These are phyloP conservation scores for Yarrowia bubula DNA, from an alignment of 805 yeast species.

Conservation along the genomic window DNA sequence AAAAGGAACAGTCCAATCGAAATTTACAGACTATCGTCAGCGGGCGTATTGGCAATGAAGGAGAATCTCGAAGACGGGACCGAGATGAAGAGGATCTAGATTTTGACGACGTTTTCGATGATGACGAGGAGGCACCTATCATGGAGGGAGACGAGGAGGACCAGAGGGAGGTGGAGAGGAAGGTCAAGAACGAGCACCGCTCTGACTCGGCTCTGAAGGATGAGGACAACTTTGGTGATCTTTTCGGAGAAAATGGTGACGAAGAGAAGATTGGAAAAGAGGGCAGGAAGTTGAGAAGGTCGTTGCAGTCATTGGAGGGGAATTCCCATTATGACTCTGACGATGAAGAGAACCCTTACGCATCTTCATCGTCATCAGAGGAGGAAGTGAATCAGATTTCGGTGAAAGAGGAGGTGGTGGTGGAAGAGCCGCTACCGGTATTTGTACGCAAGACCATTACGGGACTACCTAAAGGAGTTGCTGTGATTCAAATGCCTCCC, in stretches of 20 bases:
- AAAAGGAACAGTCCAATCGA: conserved; percentile 46
- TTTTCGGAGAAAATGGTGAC: conserved; percentile 46
- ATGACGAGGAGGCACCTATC: conserved; percentile 98
- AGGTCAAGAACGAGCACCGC: conserved; percentile 41
- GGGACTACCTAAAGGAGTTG: conserved; percentile 51
- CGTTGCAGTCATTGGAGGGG: conserved; percentile 79
- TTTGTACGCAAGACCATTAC: conserved; percentile 41
- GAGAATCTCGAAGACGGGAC: conserved; percentile 48
- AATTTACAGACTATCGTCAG: conserved; percentile 52
- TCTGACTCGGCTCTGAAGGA: conserved; percentile 75
- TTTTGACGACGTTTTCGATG: conserved; percentile 95
- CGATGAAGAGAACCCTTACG: conserved; percentile 72
- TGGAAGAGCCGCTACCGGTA: conserved; percentile 40
- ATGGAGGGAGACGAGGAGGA: conserved; percentile 96
- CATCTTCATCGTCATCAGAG: conserved; percentile 59
- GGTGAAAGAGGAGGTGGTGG: conserved; percentile 30
- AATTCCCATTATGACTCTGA: conserved; percentile 84
- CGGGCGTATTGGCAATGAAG: conserved; percentile 42
- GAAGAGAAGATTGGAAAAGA: conserved; percentile 83
- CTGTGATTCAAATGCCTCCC: conserved; percentile 63
- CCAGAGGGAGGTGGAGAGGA: conserved; percentile 76
- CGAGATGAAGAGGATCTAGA: conserved; percentile 91
- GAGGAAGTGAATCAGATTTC: conserved; percentile 37
- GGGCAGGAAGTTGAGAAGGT: conserved; percentile 80
- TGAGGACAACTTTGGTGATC: conserved; percentile 56